These are phyloP conservation scores for Rhizopus sp. DNA, from an alignment of 371 early-diverging fungal species.

Conservation along the genomic window DNA sequence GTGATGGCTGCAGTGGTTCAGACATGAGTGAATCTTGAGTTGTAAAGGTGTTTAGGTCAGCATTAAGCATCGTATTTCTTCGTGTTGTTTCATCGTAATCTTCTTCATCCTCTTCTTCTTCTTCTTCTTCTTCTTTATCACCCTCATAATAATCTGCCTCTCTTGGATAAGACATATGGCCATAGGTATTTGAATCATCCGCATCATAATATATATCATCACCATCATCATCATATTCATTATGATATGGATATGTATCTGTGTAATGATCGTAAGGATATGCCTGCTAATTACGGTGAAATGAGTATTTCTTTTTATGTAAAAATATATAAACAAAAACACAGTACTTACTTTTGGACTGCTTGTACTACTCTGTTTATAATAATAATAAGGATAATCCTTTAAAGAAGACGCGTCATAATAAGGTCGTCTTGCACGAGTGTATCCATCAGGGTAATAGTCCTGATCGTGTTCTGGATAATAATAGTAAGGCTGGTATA, in stretches of 20 bases:
- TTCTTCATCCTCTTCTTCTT: slow-evolving; percentile 5
- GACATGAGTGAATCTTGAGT: no score
- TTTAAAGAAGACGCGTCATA: background rate
- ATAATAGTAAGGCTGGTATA: background rate
- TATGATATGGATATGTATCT: background rate
- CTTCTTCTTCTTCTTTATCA: background rate
- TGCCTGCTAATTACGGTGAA: background rate
- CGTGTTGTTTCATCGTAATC: slow-evolving; percentile 4
- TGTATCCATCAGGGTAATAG: no score
- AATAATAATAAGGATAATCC: no score
- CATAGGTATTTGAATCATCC: no score
- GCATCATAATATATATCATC: background rate
- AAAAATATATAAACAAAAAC: no score
- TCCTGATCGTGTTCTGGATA: background rate
- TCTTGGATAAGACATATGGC: background rate
- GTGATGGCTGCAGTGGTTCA: no score
- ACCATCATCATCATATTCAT: slow-evolving; percentile 1
- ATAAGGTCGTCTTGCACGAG: no score
- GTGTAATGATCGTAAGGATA: background rate
- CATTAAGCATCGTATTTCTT: slow-evolving; percentile 8
- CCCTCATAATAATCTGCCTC: background rate
- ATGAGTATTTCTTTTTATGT: background rate
- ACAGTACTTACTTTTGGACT: no score
- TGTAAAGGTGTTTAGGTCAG: background rate
- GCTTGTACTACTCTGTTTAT: no score